These are phyloP conservation scores for Trapa incisa DNA, from an alignment of 345 rosid species.

Conservation along the genomic window DNA sequence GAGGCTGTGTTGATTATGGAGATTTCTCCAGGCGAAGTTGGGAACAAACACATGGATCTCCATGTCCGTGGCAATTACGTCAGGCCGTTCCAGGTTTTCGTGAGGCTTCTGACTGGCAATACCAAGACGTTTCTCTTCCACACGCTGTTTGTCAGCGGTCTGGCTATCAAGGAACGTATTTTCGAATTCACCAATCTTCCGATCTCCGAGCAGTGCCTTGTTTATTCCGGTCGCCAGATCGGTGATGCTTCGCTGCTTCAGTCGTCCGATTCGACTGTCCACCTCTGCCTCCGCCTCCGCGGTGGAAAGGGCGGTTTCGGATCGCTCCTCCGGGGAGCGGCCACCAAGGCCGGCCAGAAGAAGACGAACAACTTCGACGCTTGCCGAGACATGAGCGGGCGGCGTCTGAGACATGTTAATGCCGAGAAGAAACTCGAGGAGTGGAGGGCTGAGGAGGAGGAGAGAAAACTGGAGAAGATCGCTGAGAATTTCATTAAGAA, in stretches of 20 bases:
- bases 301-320: conserved; percentile 99
- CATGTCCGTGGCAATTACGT: background rate
- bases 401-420: conserved; percentile 87
- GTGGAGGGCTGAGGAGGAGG: conserved; percentile 82
- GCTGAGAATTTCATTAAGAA: conserved; percentile 78
- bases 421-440: conserved; percentile 92
- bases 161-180: conserved; percentile 49
- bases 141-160: conserved; percentile 19
- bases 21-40: too few relatives aligned
- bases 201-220: conserved; percentile 42
- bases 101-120: conserved; percentile 47
- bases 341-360: conserved; percentile 94
- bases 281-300: conserved; percentile 48
- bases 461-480: conserved; percentile 62
- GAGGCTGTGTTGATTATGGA: too few relatives aligned
- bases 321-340: conserved; percentile 91
- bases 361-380: conserved; percentile 92
- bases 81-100: conserved; percentile 50
- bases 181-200: conserved; percentile 57
- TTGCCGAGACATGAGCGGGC: conserved; percentile 92
- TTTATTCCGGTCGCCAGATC: conserved; percentile 46
- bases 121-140: conserved; percentile 45
- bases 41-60: background rate
- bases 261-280: conserved; percentile 39
- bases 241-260: conserved; percentile 26